Evolutionary conservation across 306 rosid genomes (phyloP), one percentile per base, ranked within the genome.

Genomic region (apple (Malus domestica)): DNA sequence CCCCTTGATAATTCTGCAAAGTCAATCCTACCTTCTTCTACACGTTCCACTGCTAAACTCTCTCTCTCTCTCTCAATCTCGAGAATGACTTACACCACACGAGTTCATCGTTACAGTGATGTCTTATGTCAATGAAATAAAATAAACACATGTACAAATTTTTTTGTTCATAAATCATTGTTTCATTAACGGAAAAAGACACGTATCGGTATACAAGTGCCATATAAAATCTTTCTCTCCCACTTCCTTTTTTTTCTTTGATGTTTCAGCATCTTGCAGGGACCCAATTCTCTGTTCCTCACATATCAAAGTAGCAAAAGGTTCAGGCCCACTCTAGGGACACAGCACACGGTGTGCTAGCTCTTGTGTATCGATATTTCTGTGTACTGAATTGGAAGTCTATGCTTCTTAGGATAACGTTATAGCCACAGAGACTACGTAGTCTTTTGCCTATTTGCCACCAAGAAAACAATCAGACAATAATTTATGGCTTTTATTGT

Each of bases 241-340:
- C 19, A 10, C 64, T 46, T 10, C 15, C 72, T 29, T 55, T 29
- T 29, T 51, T 44, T 81, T 68, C 68, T 52, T 79, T 85, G 64
- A 83, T 38, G 79, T 82, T 86, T 85, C 86, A 78, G 80, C 77
- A 84, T 84, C 80, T 68, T 2, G 67, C 72, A 46, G 67, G 88
- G 91, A 67, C 82, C 91, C 86, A 70, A 52, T 75, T 61, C 69
- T 54, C 82, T 75, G 76, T 80, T 76, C 74, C 81, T 76, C 75
- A 71, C 81, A 78, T 35, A 35, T 35, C 9, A 64, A 74, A 79
- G 80, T 68, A 81, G 81, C 65, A 83, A 76, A 86, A 77, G 80
- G 44, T 61, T 69, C 27, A 76, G 88, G 77, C 90, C 96, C 92
- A 83, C 86, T 83, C 45, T 35, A 33, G 74, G 74, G 78, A 61